phyloP scores from a whole-genome alignment of 305 asterid genomes.

The Fraxinus angustifolia region DNA sequence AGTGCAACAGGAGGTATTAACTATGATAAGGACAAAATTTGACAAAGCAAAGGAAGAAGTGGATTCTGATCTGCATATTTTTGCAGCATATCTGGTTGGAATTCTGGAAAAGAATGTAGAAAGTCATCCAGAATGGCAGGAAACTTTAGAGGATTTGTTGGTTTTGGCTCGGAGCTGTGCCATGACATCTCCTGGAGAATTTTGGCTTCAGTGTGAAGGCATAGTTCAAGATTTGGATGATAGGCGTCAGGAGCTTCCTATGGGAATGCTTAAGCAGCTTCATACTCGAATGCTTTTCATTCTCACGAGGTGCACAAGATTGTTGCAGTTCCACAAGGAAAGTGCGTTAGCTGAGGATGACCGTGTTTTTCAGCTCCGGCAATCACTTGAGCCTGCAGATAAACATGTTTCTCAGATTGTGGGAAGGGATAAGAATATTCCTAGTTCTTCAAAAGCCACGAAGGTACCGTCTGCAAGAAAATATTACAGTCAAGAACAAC shows the following conservation, averaged over 20 bases:
- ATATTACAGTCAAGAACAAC: slow-evolving; percentile 89
- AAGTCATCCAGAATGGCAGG: slow-evolving; percentile 94
- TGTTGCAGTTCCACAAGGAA: slow-evolving; percentile 97
- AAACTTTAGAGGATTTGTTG: slow-evolving; percentile 89
- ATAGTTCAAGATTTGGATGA: slow-evolving; percentile 98
- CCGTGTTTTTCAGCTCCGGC: slow-evolving; percentile 65
- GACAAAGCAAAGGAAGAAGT: slow-evolving; percentile 99
- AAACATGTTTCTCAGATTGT: slow-evolving; percentile 43
- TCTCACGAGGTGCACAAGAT: slow-evolving; percentile 95
- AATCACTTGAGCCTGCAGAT: slow-evolving; percentile 78
- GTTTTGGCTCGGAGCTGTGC: slow-evolving; percentile 94
- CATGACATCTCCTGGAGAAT: slow-evolving; percentile 89
- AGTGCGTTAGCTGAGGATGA: slow-evolving; percentile 90
- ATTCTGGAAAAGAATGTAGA: slow-evolving; percentile 88
- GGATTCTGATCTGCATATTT: slow-evolving; percentile 88
- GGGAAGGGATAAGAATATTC: slow-evolving; percentile 41
- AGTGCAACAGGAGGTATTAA: slow-evolving; percentile 74
- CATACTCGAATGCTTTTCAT: slow-evolving; percentile 99
- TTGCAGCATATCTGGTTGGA: slow-evolving; percentile 95
- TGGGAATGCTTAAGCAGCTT: slow-evolving; percentile 88
- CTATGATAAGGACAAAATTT: slow-evolving; percentile 81
- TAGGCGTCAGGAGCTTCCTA: slow-evolving; percentile 95
- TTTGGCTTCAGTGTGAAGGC: slow-evolving; percentile 99
- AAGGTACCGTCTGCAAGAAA: slow-evolving; percentile 61
- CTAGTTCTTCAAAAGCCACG: slow-evolving; percentile 45